These are phyloP conservation scores for Fusarium torreyae DNA, from an alignment of 2,329 filamentous ascomycete species.

Conservation along the genomic window DNA sequence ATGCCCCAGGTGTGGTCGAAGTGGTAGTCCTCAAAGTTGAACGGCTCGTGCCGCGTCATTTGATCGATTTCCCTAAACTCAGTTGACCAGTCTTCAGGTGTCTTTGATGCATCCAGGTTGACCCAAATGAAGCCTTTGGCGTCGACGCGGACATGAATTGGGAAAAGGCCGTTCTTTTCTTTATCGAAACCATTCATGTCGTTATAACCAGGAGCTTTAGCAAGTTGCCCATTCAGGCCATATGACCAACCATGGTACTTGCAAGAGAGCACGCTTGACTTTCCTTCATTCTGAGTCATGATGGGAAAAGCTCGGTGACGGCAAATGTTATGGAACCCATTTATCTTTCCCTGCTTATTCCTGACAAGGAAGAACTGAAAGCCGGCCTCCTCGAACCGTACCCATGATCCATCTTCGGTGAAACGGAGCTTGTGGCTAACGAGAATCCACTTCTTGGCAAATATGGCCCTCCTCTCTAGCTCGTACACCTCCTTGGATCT, in stretches of 20 bases:
- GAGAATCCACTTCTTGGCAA: constrained; percentile 70
- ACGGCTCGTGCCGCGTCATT: constrained; percentile 60
- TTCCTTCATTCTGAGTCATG: constrained; percentile 64
- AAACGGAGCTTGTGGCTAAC: constrained; percentile 68
- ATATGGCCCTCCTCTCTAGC: constrained; percentile 69
- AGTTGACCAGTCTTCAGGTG: constrained; percentile 65
- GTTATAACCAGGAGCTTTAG: constrained; percentile 73
- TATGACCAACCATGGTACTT: constrained; percentile 75
- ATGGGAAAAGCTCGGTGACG: constrained; percentile 72
- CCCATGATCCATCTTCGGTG: constrained; percentile 66
- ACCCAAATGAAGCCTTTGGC: constrained; percentile 70
- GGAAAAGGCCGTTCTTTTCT: constrained; percentile 67
- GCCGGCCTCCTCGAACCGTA: constrained; percentile 67
- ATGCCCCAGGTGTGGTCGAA: constrained; percentile 71
- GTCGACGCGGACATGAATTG: constrained; percentile 67
- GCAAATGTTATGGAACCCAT: constrained; percentile 74
- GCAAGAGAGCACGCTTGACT: constrained; percentile 68
- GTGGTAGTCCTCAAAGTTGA: constrained; percentile 65
- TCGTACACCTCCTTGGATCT: constrained; percentile 65
- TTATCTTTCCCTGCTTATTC: constrained; percentile 65
- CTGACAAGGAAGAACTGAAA: constrained; percentile 67
- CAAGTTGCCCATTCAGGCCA: constrained; percentile 68
- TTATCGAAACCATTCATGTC: constrained; percentile 69
- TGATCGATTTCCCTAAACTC: constrained; percentile 55
- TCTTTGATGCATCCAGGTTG: constrained; percentile 64